Percentiles rank a stretch among this genome's conserved stretches.
Evolutionary conservation across 768 basidiomycete species (phyloP).

Genomic region (Macrolepiota fuliginosa): DNA sequence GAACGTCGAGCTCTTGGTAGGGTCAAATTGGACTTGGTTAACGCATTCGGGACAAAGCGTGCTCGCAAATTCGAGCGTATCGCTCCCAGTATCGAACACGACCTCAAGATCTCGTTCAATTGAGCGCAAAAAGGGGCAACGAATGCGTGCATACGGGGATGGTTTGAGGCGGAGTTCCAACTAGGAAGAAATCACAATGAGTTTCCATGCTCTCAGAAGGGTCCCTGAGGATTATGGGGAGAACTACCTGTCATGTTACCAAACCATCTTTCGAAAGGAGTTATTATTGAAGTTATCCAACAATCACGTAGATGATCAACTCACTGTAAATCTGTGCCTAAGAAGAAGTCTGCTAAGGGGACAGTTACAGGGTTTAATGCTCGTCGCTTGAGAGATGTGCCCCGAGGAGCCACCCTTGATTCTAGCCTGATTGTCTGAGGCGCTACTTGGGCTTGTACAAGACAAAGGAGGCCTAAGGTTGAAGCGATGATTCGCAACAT

Average conservation of each 20-base stretch:
- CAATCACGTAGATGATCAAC: conserved; percentile 9
- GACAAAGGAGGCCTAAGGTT: conserved; percentile 2
- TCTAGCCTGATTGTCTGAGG: conserved; percentile 31
- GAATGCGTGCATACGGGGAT: conserved; percentile 30
- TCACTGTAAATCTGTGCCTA: conserved; percentile 58
- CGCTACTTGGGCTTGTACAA: conserved; percentile 12
- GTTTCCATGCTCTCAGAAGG: neutral
- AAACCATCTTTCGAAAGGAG: conserved; percentile 40
- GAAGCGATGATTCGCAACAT: conserved; percentile 1
- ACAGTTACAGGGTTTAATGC: conserved; percentile 37
- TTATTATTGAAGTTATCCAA: neutral
- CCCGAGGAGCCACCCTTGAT: conserved; percentile 22
- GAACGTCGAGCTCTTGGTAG: conserved; percentile 49
- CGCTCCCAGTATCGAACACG: conserved; percentile 59
- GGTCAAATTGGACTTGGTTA: conserved; percentile 45
- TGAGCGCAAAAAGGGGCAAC: neutral
- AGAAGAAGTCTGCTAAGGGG: conserved; percentile 50
- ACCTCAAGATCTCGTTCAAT: conserved; percentile 29
- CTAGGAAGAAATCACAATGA: conserved; percentile 19
- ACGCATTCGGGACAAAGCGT: conserved; percentile 46
- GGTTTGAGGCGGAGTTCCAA: conserved; percentile 53
- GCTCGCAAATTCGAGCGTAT: conserved; percentile 46
- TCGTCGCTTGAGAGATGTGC: conserved; percentile 26
- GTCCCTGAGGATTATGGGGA: neutral
- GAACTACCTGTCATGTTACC: conserved; percentile 44